These are phyloP conservation scores for Anaeramoeba ignava DNA, from an alignment of 78 protist species.

Conservation along the genomic window DNA sequence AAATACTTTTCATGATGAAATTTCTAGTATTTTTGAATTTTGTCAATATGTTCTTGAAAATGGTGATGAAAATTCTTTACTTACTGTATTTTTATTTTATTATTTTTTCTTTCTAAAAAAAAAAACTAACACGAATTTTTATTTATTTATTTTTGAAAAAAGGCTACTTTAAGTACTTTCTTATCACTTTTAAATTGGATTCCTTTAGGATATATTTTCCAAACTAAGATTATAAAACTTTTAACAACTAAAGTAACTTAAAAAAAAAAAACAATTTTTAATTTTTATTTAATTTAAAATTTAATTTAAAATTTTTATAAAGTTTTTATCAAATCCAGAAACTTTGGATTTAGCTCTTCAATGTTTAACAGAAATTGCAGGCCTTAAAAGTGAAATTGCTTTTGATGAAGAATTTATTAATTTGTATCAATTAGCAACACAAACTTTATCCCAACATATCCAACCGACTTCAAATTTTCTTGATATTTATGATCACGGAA, in stretches of 20 bases:
- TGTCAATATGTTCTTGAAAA: conserved; percentile 62
- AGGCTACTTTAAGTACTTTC: conserved; percentile 56
- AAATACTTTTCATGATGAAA: neutral
- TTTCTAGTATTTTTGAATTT: conserved; percentile 19
- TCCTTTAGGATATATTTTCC: conserved; percentile 85
- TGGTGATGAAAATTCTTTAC: conserved; percentile 43
- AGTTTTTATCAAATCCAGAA: conserved; percentile 44
- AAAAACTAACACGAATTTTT: conserved; percentile 27
- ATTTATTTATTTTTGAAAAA: conserved; percentile 36
- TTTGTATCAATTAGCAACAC: neutral
- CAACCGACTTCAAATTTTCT: neutral
- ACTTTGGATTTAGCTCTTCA: conserved; percentile 54
- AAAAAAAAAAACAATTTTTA: neutral
- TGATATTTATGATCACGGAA: neutral
- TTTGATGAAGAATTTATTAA: neutral
- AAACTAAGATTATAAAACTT: conserved; percentile 41
- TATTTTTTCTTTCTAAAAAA: conserved; percentile 24
- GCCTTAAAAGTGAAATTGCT: neutral
- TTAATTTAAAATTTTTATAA: neutral
- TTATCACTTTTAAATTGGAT: conserved; percentile 81
- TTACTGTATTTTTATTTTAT: neutral
- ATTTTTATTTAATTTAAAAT: no score
- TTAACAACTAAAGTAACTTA: neutral
- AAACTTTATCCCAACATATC: neutral
- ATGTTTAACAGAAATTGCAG: conserved; percentile 81